Percentiles rank a stretch among this genome's conserved stretches.
phyloP scores from a whole-genome alignment of 2,329 filamentous ascomycete genomes.

The Fusarium sacchari region DNA sequence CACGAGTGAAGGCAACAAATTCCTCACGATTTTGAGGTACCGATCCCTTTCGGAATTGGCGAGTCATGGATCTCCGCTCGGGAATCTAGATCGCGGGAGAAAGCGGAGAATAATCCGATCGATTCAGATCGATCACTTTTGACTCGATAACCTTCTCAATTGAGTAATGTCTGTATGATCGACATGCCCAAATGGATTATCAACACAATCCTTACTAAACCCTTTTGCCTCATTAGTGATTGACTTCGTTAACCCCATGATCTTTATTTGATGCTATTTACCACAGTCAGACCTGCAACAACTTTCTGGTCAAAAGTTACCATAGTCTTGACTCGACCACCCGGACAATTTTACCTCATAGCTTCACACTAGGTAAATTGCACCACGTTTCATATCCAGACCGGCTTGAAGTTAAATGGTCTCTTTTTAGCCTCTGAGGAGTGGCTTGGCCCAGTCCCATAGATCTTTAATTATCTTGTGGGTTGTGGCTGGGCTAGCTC shows the following conservation, averaged over 20 bases:
- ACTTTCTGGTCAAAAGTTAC: background rate
- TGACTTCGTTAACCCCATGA: background rate
- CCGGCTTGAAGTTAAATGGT: background rate
- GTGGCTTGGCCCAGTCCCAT: background rate
- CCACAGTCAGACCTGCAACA: accelerated
- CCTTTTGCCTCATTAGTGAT: background rate
- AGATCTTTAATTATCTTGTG: no score
- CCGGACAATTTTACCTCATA: background rate
- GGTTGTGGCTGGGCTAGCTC: accelerated
- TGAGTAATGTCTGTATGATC: background rate
- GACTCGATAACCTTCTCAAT: background rate
- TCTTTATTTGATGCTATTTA: accelerated
- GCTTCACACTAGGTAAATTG: background rate
- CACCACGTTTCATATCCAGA: background rate
- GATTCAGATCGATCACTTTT: background rate
- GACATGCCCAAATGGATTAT: background rate
- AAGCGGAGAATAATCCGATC: background rate
- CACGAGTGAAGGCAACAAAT: background rate
- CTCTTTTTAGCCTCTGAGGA: accelerated
- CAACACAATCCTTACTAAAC: accelerated
- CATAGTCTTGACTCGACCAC: background rate
- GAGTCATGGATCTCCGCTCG: background rate
- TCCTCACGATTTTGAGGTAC: accelerated
- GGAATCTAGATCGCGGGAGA: background rate
- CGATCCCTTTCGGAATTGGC: background rate